phyloP scores from a whole-genome alignment of 2,329 filamentous ascomycete genomes.

The Neodidymelliopsis sp. region DNA sequence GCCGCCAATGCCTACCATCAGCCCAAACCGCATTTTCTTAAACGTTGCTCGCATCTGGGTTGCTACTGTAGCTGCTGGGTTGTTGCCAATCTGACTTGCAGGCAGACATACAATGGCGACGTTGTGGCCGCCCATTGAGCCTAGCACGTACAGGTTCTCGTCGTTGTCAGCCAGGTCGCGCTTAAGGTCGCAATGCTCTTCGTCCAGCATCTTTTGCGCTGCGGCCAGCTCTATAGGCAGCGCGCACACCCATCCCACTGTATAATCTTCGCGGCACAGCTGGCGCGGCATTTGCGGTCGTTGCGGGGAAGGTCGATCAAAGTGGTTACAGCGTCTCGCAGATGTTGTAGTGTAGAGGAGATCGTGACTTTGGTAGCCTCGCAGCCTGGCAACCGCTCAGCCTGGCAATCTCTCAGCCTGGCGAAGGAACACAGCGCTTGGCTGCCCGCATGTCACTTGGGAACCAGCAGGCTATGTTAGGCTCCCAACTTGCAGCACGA shows the following conservation, averaged over 20 bases:
- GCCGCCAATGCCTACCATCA: slow-evolving; percentile 57
- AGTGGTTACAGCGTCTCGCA: too few species aligned
- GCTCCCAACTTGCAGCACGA: too few species aligned
- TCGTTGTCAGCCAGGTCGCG: slow-evolving; percentile 5
- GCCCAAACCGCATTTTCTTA: slow-evolving; percentile 43
- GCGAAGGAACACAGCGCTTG: too few species aligned
- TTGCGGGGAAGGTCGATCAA: too few species aligned
- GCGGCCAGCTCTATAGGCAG: slow-evolving; percentile 26
- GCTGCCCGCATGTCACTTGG: too few species aligned
- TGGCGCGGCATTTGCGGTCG: slow-evolving; percentile 7
- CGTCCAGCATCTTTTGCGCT: not conserved
- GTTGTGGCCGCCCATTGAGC: slow-evolving; percentile 41
- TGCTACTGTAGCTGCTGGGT: slow-evolving; percentile 43
- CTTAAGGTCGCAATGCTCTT: not conserved
- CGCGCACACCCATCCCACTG: slow-evolving; percentile 33
- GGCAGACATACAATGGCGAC: slow-evolving; percentile 32
- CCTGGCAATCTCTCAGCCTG: too few species aligned
- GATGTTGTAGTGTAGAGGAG: too few species aligned
- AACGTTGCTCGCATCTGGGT: slow-evolving; percentile 44
- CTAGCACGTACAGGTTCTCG: slow-evolving; percentile 31
- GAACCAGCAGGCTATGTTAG: too few species aligned
- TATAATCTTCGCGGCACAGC: slow-evolving; percentile 28
- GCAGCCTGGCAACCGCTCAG: too few species aligned
- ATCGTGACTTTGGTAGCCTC: too few species aligned
- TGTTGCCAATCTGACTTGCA: slow-evolving; percentile 43